phyloP scores from a whole-genome alignment of 805 yeast genomes.

The Zygosaccharomyces rouxii region DNA sequence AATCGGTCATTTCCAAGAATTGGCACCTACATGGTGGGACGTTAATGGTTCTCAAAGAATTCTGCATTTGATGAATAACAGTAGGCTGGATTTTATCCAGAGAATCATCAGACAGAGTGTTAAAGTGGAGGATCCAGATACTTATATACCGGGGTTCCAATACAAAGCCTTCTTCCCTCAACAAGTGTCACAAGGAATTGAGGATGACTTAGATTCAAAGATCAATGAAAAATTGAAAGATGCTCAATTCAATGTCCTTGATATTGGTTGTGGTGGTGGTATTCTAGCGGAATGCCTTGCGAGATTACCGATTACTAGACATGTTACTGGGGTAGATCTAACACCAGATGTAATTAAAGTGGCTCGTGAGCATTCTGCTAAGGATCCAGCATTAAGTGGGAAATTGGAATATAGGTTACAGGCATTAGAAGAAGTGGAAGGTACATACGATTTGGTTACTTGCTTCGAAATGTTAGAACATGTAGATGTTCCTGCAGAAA shows the following conservation, averaged over 20 bases:
- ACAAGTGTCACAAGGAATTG: constrained; percentile 48
- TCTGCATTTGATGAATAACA: constrained; percentile 87
- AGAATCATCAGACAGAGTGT: constrained; percentile 43
- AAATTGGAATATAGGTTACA: constrained; percentile 58
- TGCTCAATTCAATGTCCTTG: constrained; percentile 53
- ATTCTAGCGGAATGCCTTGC: constrained; percentile 84
- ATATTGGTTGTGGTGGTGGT: constrained; percentile 99
- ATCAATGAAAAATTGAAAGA: constrained; percentile 27
- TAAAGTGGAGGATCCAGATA: constrained; percentile 34
- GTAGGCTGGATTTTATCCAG: constrained; percentile 82
- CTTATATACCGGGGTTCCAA: constrained; percentile 77
- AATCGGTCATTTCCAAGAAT: constrained; percentile 70
- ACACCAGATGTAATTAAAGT: constrained; percentile 77
- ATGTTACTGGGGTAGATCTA: constrained; percentile 80
- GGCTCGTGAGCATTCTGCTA: constrained; percentile 61
- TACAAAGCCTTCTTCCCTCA: constrained; percentile 57
- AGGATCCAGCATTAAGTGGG: constrained; percentile 58
- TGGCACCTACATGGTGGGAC: constrained; percentile 99
- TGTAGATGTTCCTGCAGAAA: constrained; percentile 76
- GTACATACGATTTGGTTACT: constrained; percentile 70
- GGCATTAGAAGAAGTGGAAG: constrained; percentile 55
- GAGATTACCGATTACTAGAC: constrained; percentile 55
- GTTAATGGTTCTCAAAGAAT: constrained; percentile 88
- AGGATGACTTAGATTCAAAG: constrained; percentile 47
- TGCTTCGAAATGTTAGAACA: constrained; percentile 95